Conservation (phyloP, 2,329 filamentous ascomycete genomes). For the Diplodia intermedia region DNA sequence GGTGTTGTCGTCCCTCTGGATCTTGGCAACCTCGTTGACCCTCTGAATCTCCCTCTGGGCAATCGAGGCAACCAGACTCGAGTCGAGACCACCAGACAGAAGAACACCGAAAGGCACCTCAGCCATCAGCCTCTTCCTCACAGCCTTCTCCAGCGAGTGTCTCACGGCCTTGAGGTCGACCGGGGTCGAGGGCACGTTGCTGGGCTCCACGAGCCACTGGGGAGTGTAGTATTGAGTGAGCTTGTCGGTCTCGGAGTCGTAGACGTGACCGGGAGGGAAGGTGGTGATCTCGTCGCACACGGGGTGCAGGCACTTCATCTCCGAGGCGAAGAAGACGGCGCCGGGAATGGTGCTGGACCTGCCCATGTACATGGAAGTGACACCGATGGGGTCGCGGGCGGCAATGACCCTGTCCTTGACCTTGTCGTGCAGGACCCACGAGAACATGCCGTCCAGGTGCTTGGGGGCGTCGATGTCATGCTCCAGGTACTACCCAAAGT, state of each 20-base stretch:
- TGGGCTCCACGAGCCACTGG: conserved; percentile 83
- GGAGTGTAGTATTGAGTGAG: conserved; percentile 90
- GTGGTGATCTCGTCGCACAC: conserved; percentile 95
- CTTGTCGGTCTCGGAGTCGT: conserved; percentile 88
- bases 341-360: conserved; percentile 81
- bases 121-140: conserved; percentile 97
- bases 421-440: conserved; percentile 97
- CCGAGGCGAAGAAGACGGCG: conserved; percentile 93
- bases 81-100: conserved; percentile 93
- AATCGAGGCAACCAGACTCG: conserved; percentile 91
- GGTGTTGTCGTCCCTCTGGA: conserved; percentile 48
- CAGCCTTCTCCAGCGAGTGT: conserved; percentile 83
- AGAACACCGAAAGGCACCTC: conserved; percentile 98
- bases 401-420: conserved; percentile 89
- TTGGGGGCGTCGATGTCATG: conserved; percentile 91
- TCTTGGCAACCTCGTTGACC: conserved; percentile 68
- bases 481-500: conserved; percentile 77
- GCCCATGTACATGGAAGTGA: conserved; percentile 97
- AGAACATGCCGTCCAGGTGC: conserved; percentile 98
- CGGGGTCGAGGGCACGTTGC: conserved; percentile 77
- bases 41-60: conserved; percentile 90
- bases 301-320: conserved; percentile 89
- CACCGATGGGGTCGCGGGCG: conserved; percentile 93
- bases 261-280: conserved; percentile 95
- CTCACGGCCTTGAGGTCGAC: conserved; percentile 84